Evolutionary conservation across 768 basidiomycete genomes (phyloP), one percentile per base, ranked within the genome.

Genomic region (Rhizopogon sp.): DNA sequence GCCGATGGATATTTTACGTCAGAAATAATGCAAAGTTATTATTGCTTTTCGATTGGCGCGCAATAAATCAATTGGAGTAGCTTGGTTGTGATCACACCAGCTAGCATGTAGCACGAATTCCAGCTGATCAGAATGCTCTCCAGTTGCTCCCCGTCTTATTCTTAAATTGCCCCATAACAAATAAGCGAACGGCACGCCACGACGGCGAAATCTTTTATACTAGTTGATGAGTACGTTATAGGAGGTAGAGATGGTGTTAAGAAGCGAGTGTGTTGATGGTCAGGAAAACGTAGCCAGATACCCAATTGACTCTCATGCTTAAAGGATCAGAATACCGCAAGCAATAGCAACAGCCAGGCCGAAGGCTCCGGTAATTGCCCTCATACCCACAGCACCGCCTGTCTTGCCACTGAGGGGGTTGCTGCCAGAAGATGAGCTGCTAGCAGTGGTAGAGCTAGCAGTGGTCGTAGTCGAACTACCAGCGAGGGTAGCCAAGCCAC

Each of bases 241-340:
- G 11, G n/a, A 33, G 3, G 11, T 31, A 31, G 31, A 17, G 8
- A 31, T 14, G 33, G 20, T 47, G 25, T 47, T 7, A 47, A 47
- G 31, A 22, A 35, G 13, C 11, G 33, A 35, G 46, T 49, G 16
- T 37, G 35, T 8, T 25, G 14, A 25, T 49, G 31, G 6, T 22
- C 46, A 20, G 13, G 33, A 22, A 47, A 40, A 40, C 3, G 17
- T 6, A 8, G 20, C 46, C 3, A 25, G 25, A 5, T 25, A 25
- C 17, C 17, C 14, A 14, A n/a, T 47, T 17, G 45, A 17, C 47
- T 25, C 20, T 37, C 20, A 17, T 37, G 5, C n/a, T 54, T 33
- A 66, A 10, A 66, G 22, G 8, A 55, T 51, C 41, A 60, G 31
- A 28, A 56, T 43, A 16, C 53, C 55, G 10, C 58, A 61, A 13